Base-by-base conservation (phyloP, 1,139 yeast species). In the Geotrichum carabidarum region DNA sequence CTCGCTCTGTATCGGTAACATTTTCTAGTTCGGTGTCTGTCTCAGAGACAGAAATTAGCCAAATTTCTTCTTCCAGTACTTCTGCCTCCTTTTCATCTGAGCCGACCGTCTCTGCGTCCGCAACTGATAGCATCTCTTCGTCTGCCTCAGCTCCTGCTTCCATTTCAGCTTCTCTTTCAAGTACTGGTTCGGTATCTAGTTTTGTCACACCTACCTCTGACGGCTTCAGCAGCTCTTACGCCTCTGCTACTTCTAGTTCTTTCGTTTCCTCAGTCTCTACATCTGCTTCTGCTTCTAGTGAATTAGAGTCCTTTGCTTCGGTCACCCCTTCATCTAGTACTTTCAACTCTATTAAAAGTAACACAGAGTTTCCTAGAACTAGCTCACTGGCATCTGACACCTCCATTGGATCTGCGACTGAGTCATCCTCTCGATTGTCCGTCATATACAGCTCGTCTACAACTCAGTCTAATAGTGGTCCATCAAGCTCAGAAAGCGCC, bases 261-360 rank as follows among this genome's bases (percentile, higher is more conserved):
- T 47, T 54, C 31, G 48, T 51, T n/a, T 41, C 48, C 2, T 49
- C 54, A 35, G 37, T 50, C 9, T 40, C 53, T 18, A 43, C 61
- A 11, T 38, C 56, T 4, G 50, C 55, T 14, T 45, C 62, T 22
- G 50, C 55, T 22, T 22, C 27, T 3, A 22, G 27, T 22, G 5
- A 22, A 22, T 22, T 5, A 22, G 27, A 22, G 27, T 22, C 27
- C 27, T 22, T 22, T 22, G 27, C 5, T 12, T 32, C 35, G 2
- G n/a, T 35, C 11, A 11, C 18, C 4, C 12, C 27, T n/a, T 27
- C 46, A 9, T 43, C 46, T 22, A 36, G 46, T 12, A 9, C 36
- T 8, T n/a, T 34, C 27, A 7, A 2, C 12, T n/a, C 17, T 11
- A 8, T 17, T 8, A 9, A 6, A 17, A 42, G 44, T 22, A 42